Conservation (phyloP, 2,329 filamentous ascomycete genomes). For the Byssothecium circinans region DNA sequence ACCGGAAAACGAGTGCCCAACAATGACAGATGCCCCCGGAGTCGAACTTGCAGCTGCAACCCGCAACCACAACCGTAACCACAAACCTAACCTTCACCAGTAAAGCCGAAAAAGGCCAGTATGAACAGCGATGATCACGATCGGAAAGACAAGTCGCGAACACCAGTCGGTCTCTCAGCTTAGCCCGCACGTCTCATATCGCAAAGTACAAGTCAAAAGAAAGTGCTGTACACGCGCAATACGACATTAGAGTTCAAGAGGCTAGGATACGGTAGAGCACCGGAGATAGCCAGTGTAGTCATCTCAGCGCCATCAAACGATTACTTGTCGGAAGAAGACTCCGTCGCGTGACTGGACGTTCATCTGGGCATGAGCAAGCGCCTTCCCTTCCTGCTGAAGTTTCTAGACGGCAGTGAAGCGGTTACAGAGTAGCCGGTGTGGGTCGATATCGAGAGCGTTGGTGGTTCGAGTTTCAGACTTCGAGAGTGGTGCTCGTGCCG, state of each 20-base stretch:
- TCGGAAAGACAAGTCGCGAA: too few species aligned
- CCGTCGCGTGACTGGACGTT: conserved; percentile 7
- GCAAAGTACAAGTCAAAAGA: too few species aligned
- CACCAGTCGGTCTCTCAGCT: too few species aligned
- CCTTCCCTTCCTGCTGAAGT: conserved; percentile 3
- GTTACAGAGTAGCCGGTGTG: conserved; percentile 4
- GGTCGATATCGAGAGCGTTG: conserved; percentile 9
- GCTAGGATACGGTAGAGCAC: neutral
- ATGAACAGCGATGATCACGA: too few species aligned
- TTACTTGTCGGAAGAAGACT: neutral
- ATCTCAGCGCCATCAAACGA: conserved; percentile 2
- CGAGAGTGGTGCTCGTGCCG: conserved; percentile 3
- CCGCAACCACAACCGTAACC: neutral
- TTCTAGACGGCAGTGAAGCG: conserved; percentile 20
- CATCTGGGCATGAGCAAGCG: neutral
- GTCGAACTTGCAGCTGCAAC: neutral
- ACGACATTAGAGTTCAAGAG: neutral
- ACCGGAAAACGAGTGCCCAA: neutral
- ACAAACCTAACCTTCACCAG: neutral
- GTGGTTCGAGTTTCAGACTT: conserved; percentile 32
- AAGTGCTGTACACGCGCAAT: too few species aligned
- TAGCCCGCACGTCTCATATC: too few species aligned
- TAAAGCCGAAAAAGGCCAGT: neutral
- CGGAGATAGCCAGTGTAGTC: conserved; percentile 1
- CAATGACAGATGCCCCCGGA: neutral